These are phyloP conservation scores for Talaromyces adpressus DNA, from an alignment of 495 filamentous ascomycete genomes.

Conservation along the genomic window DNA sequence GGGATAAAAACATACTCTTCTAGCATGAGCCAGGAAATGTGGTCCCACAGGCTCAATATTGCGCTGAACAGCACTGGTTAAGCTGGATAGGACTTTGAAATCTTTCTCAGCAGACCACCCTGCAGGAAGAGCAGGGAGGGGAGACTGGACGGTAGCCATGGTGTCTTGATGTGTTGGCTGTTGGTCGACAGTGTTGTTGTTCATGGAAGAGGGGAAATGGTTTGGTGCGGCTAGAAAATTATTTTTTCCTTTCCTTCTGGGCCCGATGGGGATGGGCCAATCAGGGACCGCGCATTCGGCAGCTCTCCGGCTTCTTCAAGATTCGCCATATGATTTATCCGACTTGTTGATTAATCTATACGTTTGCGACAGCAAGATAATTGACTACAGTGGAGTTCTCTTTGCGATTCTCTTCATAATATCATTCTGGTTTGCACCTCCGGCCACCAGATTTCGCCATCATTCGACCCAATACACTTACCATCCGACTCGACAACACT, in stretches of 20 bases:
- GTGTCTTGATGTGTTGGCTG: conserved; percentile 10
- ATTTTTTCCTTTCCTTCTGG: conserved; percentile 27
- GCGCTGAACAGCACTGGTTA: conserved; percentile 66
- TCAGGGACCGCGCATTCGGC: conserved; percentile 23
- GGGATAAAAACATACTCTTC: conserved; percentile 54
- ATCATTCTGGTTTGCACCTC: not conserved
- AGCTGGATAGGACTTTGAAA: conserved; percentile 69
- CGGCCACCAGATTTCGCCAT: not conserved
- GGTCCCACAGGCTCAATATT: conserved; percentile 93
- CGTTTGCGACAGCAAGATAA: not conserved
- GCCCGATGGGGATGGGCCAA: conserved; percentile 18
- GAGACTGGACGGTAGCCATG: conserved; percentile 44
- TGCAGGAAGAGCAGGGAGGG: conserved; percentile 69
- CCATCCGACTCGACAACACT: not conserved
- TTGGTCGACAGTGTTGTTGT: not conserved
- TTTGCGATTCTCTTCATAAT: not conserved
- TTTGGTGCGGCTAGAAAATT: conserved; percentile 13
- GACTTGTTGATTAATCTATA: not conserved
- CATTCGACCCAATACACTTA: not conserved
- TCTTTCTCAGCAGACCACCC: conserved; percentile 87
- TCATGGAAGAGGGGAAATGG: conserved; percentile 9
- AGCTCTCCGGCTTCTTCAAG: conserved; percentile 8
- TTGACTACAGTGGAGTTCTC: not conserved
- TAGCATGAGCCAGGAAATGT: conserved; percentile 95
- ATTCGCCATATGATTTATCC: not conserved